Percentiles rank a stretch among this genome's conserved stretches.
Conservation (phyloP, 139 green algal genomes). For the Pleodorina starrii region DNA sequence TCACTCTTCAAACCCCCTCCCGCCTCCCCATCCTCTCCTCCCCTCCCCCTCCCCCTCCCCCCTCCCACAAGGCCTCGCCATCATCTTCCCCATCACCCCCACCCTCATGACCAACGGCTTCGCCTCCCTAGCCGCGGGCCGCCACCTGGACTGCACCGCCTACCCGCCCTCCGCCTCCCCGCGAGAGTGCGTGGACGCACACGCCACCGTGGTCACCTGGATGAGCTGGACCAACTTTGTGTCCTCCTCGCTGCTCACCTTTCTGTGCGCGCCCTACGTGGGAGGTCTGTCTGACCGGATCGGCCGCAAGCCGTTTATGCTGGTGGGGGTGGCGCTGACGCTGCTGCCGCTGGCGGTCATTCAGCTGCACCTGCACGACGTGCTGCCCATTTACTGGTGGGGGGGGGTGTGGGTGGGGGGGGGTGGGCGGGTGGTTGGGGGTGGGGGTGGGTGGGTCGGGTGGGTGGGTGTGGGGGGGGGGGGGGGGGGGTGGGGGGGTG, state of each 20-base stretch:
- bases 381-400: conserved; percentile 46
- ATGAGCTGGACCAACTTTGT: conserved; percentile 78
- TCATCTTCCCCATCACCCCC: conserved; percentile 77
- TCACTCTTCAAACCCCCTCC: no score
- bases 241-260: conserved; percentile 72
- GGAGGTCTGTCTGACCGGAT: conserved; percentile 74
- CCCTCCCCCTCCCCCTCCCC: background rate
- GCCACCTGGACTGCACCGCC: conserved; percentile 78
- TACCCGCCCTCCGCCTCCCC: conserved; percentile 52
- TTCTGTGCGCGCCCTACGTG: conserved; percentile 75
- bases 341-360: conserved; percentile 66
- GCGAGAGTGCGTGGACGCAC: conserved; percentile 46
- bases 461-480: background rate
- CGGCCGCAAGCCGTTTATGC: conserved; percentile 86
- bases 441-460: background rate
- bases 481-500: background rate
- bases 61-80: conserved; percentile 66
- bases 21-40: background rate
- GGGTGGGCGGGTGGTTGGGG: background rate
- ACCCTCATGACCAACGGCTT: conserved; percentile 88
- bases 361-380: conserved; percentile 59
- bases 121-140: conserved; percentile 68
- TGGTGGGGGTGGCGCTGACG: conserved; percentile 60
- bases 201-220: conserved; percentile 56
- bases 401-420: background rate